Percentiles rank a stretch among this genome's conserved stretches.
phyloP scores from a whole-genome alignment of 2,329 filamentous ascomycete genomes.

The Tolypocladium nubicola region DNA sequence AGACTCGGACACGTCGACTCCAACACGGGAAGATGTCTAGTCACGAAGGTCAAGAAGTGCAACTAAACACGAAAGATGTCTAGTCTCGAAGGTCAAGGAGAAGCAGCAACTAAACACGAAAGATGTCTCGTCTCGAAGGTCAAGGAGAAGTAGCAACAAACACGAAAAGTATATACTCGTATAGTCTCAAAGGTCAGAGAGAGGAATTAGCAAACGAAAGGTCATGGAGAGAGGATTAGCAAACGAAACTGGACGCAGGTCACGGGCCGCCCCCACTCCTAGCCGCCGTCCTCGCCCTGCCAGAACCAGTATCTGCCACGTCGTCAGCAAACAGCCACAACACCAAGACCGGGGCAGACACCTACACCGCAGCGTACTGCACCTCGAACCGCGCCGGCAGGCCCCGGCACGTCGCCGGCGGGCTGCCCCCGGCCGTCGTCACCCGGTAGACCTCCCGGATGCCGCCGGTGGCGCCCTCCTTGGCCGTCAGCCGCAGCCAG shows the following conservation, averaged over 20 bases:
- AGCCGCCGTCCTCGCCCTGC: conserved; percentile 5
- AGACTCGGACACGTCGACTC: not conserved
- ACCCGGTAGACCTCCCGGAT: conserved; percentile 74
- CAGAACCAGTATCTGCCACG: conserved; percentile 27
- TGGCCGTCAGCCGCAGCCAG: conserved; percentile 65
- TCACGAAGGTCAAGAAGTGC: no score
- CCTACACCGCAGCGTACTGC: conserved; percentile 77
- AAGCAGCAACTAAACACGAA: no score
- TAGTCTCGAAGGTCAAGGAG: no score
- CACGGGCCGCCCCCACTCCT: not conserved
- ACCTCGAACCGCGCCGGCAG: conserved; percentile 56
- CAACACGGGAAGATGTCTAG: no score
- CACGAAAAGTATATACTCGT: not conserved
- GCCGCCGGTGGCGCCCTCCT: conserved; percentile 41
- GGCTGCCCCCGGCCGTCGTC: conserved; percentile 69
- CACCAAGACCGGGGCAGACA: conserved; percentile 19
- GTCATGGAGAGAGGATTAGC: not conserved
- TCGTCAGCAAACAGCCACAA: not conserved
- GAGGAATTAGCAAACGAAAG: not conserved
- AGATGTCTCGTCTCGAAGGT: not conserved
- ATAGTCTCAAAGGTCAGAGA: not conserved
- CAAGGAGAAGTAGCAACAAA: no score
- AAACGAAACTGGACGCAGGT: not conserved
- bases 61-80: not conserved
- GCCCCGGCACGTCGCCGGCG: conserved; percentile 63